Evolutionary conservation across 345 rosid species (phyloP), one percentile per base, ranked within the genome.

Genomic region (Hibiscus tridactylites): DNA sequence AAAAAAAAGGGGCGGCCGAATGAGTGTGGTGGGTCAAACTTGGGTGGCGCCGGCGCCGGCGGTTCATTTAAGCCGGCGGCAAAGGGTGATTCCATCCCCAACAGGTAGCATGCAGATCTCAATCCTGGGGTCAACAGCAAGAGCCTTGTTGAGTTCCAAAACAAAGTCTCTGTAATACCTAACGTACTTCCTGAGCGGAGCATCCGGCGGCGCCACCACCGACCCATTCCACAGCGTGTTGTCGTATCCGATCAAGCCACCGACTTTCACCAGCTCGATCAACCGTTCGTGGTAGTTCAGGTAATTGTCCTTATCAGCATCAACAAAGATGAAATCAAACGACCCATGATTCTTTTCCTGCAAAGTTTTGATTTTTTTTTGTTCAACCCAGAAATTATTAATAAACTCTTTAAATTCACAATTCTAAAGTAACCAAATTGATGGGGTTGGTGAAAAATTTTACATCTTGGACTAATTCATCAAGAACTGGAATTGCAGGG

Each of bases 191-290:
- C 94, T 85, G 72, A 91, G 72, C 0, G 98, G 94, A 0, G 94
- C 97, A 58, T 92, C 98, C 1, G 96, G 77, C 8, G 97, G 86
- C 2, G 94, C 96, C 16, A 86, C 98, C 59, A 92, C 97, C 0
- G 99, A 89, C 4, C 99, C 98, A 44, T 90, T 90, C 98, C 98
- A 92, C 17, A 95, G 78, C 80, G 98, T 92, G 89, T 95, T 92
- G 88, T 95, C 97, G 80, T 95, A 95, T 39, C 98, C 97, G 58
- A 95, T 89, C 71, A 95, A 63, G 3, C 99, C 99, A 1, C 98
- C 98, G 10, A 96, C 86, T 71, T 89, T 92, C 52, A 92, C 94
- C 65, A 96, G 77, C 1, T 92, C 94, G 4, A 92, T 84, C 83
- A 92, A 50, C 71, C 96, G 84, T 81, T 87, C 84, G 82, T 92